These are phyloP conservation scores for Elsinoe necatrix DNA, from an alignment of 2,329 filamentous ascomycete species.

Conservation along the genomic window DNA sequence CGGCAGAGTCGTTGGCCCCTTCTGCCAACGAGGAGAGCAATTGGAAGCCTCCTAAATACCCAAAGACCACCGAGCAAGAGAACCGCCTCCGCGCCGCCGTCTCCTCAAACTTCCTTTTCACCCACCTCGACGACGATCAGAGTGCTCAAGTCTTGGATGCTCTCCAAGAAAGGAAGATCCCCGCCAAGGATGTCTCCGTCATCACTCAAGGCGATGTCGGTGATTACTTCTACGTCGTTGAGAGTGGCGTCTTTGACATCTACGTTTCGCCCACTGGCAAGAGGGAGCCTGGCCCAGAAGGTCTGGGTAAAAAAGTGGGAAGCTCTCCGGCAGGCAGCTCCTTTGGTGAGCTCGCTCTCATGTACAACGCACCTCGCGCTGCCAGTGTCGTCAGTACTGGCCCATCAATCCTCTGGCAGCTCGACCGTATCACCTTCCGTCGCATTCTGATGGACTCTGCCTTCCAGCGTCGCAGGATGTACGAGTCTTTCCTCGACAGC, in stretches of 20 bases:
- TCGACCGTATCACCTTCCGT: constrained; percentile 93
- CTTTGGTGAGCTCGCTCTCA: constrained; percentile 91
- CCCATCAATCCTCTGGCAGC: constrained; percentile 77
- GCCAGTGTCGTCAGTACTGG: constrained; percentile 86
- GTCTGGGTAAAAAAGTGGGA: constrained; percentile 74
- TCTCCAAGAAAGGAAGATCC: constrained; percentile 88
- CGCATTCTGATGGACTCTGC: constrained; percentile 97
- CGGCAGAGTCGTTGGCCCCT: constrained; percentile 90
- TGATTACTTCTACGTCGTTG: constrained; percentile 96
- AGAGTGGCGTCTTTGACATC: constrained; percentile 82
- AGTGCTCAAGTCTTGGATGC: constrained; percentile 79
- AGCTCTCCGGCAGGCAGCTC: constrained; percentile 80
- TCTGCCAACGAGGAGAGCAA: constrained; percentile 75
- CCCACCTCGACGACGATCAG: constrained; percentile 89
- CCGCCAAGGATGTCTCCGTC: constrained; percentile 81
- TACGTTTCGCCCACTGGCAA: constrained; percentile 74
- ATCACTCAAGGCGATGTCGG: constrained; percentile 93
- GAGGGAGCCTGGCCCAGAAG: constrained; percentile 70
- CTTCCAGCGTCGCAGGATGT: constrained; percentile 91
- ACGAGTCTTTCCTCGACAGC: constrained; percentile 92
- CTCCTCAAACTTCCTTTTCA: constrained; percentile 85
- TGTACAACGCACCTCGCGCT: constrained; percentile 97
- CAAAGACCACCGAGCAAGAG: constrained; percentile 75
- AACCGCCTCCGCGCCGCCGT: constrained; percentile 72
- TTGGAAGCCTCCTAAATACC: constrained; percentile 79